Base-by-base conservation (phyloP, 1,284 basidiomycete genomes). In the Wolfiporia cocos region DNA sequence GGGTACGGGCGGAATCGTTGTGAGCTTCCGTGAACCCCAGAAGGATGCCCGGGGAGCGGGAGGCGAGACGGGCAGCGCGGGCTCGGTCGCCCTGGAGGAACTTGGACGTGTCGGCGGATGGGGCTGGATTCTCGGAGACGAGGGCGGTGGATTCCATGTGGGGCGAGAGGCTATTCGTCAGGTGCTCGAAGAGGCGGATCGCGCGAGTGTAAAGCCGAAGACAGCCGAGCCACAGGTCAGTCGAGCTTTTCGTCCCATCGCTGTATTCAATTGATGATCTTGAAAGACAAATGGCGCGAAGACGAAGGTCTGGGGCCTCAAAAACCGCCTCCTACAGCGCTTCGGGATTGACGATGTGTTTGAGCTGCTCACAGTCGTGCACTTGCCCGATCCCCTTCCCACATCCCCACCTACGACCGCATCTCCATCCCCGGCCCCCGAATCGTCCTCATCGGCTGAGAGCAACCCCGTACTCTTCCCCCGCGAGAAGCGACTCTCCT, bases 71-170 rank as follows among this genome's bases (percentile, higher is more conserved):
- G 36, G 3, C 22, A 14, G 26, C 15, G 59, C 51, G 0, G 53
- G 50, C 3, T 54, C 31, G 0, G 55, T 49, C 10, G 49, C 50
- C 17, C 65, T 83, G 14, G 56, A 73, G 42, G 77, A 85, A 54
- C 69, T 86, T 26, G 83, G 77, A 2, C 72, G 86, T 14, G 70
- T 76, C 24, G 86, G 86, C 2, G 86, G 86, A 1, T 89, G 83
- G 83, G 86, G 86, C 1, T 88, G 85, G 84, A 79, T 89, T 22
- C 67, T 89, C 5, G 86, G 86, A 6, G 86, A 90, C 56, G 86
- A 88, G 57, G 86, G 86, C 5, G 79, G 84, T 19, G 85, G 86
- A 5, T 88, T 75, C 54, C 74, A 81, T 52, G 78, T 87, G 44
- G 86, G 86, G 3, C 70, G 83, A 26, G 83, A 86, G 56, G 72